Base-by-base conservation (phyloP, 1,284 basidiomycete genomes). In the Ganoderma boninense region DNA sequence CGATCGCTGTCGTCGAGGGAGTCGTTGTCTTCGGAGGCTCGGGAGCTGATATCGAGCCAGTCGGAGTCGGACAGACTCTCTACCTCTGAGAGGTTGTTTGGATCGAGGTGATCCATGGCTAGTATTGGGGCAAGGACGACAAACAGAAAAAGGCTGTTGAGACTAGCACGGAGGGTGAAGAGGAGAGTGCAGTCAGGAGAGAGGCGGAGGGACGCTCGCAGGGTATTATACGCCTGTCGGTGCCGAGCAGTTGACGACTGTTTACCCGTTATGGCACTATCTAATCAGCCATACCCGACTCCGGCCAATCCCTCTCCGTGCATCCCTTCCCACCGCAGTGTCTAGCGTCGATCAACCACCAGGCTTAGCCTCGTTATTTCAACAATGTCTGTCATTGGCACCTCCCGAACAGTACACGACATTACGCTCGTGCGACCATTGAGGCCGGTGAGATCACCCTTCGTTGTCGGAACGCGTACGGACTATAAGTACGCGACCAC, bases 31-130 rank as follows among this genome's bases (percentile, higher is more conserved):
- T 90, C 91, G 52, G 90, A 91, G 68, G 88, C 88, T 71, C 86
- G 85, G 81, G 86, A 88, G 76, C 88, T 90, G 71, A 94, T 86
- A 76, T 94, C 92, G 76, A 92, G 89, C 92, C 92, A 93, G 81
- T 93, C 92, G 44, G 91, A 92, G 82, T 94, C 92, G 49, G 92
- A 94, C 73, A 88, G 80, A 73, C 81, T 87, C 78, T 92, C 92
- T 73, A 85, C 77, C 77, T 93, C 92, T 75, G 89, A 88, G 77
- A 87, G 82, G 70, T 77, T 77, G 65, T 70, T 76, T 62, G 75
- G 75, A 71, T 81, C 75, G 71, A 72, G 65, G 52, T 76, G 64
- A 75, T 80, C 78, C 79, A 80, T 84, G 78, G 76, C 80, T 67
- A 29, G 49, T 76, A 42, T 26, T 29, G 60, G 77, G 14, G 69